phyloP scores from a whole-genome alignment of 2,329 filamentous ascomycete species.

The Exophiala oligosperma region DNA sequence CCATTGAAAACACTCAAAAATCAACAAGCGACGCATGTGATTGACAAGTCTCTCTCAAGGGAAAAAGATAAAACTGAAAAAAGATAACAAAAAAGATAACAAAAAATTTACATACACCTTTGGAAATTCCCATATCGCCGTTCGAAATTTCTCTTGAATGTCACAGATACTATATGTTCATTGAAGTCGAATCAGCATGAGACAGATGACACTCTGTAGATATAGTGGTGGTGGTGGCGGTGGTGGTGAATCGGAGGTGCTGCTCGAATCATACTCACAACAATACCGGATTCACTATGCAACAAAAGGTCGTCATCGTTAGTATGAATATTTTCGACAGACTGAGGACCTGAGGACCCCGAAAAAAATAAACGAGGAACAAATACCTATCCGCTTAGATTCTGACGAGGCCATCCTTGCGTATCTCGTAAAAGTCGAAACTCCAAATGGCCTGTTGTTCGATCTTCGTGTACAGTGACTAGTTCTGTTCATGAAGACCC shows the following conservation, averaged over 20 bases:
- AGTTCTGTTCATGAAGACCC: too few relatives aligned
- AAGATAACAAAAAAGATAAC: too few relatives aligned
- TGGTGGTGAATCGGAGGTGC: too few relatives aligned
- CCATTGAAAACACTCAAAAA: too few relatives aligned
- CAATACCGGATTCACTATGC: conserved; percentile 45
- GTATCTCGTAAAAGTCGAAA: too few relatives aligned
- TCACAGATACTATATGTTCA: conserved; percentile 73
- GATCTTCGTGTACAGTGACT: too few relatives aligned
- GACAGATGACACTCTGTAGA: not conserved
- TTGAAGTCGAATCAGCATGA: not conserved
- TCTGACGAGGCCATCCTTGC: not conserved
- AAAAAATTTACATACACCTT: conserved; percentile 61
- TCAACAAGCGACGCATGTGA: too few relatives aligned
- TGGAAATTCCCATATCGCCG: conserved; percentile 79
- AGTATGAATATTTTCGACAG: too few relatives aligned
- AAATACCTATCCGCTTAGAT: conserved; percentile 2
- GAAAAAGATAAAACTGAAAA: too few relatives aligned
- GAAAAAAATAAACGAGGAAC: not conserved
- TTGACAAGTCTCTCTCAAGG: too few relatives aligned
- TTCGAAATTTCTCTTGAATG: conserved; percentile 88
- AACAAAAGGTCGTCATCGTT: not conserved
- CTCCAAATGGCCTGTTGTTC: too few relatives aligned
- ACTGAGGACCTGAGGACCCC: not conserved
- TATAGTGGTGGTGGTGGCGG: too few relatives aligned
- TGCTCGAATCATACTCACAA: conserved; percentile 38